Conservation (phyloP, 2,329 filamentous ascomycete species). For the Talaromyces sp. region DNA sequence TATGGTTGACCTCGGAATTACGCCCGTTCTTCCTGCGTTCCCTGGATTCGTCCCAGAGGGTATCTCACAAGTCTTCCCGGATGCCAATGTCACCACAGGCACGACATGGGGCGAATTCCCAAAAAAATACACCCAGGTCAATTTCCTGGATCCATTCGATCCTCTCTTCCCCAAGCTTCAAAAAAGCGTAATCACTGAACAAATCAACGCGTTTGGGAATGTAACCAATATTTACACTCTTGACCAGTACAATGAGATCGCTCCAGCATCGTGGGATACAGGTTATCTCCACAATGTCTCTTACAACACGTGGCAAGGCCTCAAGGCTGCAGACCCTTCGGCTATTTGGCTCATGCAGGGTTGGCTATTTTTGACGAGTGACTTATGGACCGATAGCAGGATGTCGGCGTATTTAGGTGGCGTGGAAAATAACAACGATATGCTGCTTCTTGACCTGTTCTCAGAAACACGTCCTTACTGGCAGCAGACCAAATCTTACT, state of each 20-base stretch:
- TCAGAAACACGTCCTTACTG: slow-evolving; percentile 47
- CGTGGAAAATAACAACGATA: slow-evolving; percentile 37
- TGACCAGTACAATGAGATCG: slow-evolving; percentile 51
- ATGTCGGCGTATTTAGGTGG: slow-evolving; percentile 47
- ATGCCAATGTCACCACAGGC: slow-evolving; percentile 40
- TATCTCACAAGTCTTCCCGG: slow-evolving; percentile 36
- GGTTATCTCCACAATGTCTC: slow-evolving; percentile 34
- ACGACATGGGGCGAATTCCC: slow-evolving; percentile 42
- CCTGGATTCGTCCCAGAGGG: slow-evolving; percentile 45
- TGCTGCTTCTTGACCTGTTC: slow-evolving; percentile 49
- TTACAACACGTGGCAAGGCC: slow-evolving; percentile 39
- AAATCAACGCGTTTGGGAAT: slow-evolving; percentile 43
- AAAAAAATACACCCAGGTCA: slow-evolving; percentile 39
- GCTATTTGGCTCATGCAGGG: slow-evolving; percentile 52
- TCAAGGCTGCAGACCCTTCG: slow-evolving; percentile 44
- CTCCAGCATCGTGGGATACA: slow-evolving; percentile 41
- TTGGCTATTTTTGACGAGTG: slow-evolving; percentile 46
- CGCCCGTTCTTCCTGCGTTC: slow-evolving; percentile 47
- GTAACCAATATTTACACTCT: slow-evolving; percentile 46
- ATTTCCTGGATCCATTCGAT: slow-evolving; percentile 45
- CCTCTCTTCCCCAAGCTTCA: slow-evolving; percentile 40
- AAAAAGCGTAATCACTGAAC: slow-evolving; percentile 42
- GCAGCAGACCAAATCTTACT: slow-evolving; percentile 46
- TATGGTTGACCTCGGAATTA: slow-evolving; percentile 51
- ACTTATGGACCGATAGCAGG: slow-evolving; percentile 45